These are phyloP conservation scores for Spongiforma sp. DNA, from an alignment of 1,284 basidiomycete genomes.

Conservation along the genomic window DNA sequence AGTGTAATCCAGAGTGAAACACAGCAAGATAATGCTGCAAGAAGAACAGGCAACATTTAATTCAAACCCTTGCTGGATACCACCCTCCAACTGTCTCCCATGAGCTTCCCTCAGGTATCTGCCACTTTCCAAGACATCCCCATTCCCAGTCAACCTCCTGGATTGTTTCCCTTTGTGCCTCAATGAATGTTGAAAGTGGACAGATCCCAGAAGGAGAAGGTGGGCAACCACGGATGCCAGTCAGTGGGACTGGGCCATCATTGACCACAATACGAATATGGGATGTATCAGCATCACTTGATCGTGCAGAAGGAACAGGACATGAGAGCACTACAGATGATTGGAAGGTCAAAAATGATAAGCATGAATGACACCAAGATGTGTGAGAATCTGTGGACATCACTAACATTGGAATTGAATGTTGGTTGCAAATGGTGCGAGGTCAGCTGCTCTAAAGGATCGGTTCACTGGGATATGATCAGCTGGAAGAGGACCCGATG, in stretches of 20 bases:
- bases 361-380: background rate
- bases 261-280: conserved; percentile 86
- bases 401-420: conserved; percentile 39
- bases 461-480: conserved; percentile 58
- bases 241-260: conserved; percentile 87
- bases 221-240: conserved; percentile 75
- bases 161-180: conserved; percentile 71
- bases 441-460: conserved; percentile 34
- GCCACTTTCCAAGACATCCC: conserved; percentile 80
- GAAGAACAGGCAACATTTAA: no score
- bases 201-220: conserved; percentile 79
- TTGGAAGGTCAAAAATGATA: background rate
- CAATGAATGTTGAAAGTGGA: conserved; percentile 75
- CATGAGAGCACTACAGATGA: conserved; percentile 33
- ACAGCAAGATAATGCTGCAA: no score
- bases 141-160: conserved; percentile 75
- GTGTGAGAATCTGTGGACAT: background rate
- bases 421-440: conserved; percentile 39
- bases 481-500: conserved; percentile 55
- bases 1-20: no score
- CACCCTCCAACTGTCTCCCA: conserved; percentile 65
- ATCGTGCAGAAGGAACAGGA: conserved; percentile 31
- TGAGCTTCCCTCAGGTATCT: conserved; percentile 53
- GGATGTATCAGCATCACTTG: conserved; percentile 45
- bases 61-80: conserved; percentile 21